Base-by-base conservation (phyloP, 2,329 filamentous ascomycete species). In the Xylariaceae sp. region DNA sequence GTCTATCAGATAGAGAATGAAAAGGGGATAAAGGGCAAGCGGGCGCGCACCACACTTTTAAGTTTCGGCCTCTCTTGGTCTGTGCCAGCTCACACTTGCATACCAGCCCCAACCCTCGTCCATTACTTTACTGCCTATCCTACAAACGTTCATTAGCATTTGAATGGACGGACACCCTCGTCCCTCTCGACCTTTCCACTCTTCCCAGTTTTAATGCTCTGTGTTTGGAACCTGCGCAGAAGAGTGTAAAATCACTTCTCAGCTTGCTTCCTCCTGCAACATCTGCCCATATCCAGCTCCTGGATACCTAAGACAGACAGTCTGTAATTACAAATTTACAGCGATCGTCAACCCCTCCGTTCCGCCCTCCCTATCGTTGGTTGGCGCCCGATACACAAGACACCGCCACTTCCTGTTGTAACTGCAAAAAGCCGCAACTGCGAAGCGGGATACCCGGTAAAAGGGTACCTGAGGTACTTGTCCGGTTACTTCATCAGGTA, bases 51-150 rank as follows among this genome's bases (percentile, higher is more conserved):
- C 54, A 55, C 48, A 37, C 35, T 19, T 19, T 19, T 19, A 19
- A 19, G 19, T 19, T 19, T 19, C 52, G 51, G 31, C 55, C 55
- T 53, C 53, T 53, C 55, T 60, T 44, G 57, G 55, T 42, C 26
- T 45, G 40, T 55, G 60, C 58, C 60, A 62, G 51, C 60, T 56
- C 60, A 62, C 54, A 62, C 60, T 30, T 62, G 60, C 60, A 59
- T 60, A 43, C 34, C 32, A 54, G 51, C 54, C 56, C 56, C 48
- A 40, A 37, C 35, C 8, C 12, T 37, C 35, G 4, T 11, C 35
- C 35, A 37, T 37, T 11, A 9, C 8, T 9, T 34, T 9, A 37
- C 27, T 37, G 19, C n/a, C 30, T 32, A 55, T 45, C 31, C 6
- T 7, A 47, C 37, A 35, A 47, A 30, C 51, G 8, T 7, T 37